Conservation (phyloP, 169 alveolate genomes). For the Hepatocystis sp. region DNA sequence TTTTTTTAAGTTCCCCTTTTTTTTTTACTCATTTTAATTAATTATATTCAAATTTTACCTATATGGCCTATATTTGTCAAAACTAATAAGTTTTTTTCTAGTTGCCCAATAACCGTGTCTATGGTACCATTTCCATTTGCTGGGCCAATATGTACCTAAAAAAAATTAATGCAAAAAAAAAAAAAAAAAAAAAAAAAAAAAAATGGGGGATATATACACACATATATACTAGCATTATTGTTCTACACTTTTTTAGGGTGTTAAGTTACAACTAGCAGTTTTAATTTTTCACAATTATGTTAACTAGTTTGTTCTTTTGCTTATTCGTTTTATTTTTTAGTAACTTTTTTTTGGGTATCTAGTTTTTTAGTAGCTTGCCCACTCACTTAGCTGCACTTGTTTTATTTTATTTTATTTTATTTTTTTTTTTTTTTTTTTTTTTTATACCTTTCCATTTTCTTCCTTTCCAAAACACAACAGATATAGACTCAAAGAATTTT, state of each 20-base stretch:
- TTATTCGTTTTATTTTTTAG: too few relatives aligned
- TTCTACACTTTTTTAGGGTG: too few relatives aligned
- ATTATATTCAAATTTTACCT: constrained; percentile 79
- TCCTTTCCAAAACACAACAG: constrained; percentile 66
- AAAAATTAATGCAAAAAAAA: neutral
- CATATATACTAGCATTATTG: too few relatives aligned
- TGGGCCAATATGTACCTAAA: constrained; percentile 82
- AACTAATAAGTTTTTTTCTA: constrained; percentile 86
- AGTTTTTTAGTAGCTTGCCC: too few relatives aligned
- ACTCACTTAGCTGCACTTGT: too few relatives aligned
- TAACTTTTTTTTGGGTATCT: too few relatives aligned
- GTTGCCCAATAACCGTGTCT: constrained; percentile 94
- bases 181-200: too few relatives aligned
- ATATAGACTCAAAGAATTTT: constrained; percentile 35
- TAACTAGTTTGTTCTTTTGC: too few relatives aligned
- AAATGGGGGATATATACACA: too few relatives aligned
- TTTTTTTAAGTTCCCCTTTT: too few relatives aligned
- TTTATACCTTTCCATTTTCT: constrained; percentile 73
- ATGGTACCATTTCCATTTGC: constrained; percentile 92
- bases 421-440: neutral
- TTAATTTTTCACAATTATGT: too few relatives aligned
- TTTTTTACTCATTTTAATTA: neutral
- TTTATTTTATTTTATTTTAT: neutral
- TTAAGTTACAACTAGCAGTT: too few relatives aligned
- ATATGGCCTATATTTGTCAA: constrained; percentile 88